Evolutionary conservation across 148 eudicot genomes (phyloP), one percentile per base, ranked within the genome.

Genomic region (Polygonum aviculare): DNA sequence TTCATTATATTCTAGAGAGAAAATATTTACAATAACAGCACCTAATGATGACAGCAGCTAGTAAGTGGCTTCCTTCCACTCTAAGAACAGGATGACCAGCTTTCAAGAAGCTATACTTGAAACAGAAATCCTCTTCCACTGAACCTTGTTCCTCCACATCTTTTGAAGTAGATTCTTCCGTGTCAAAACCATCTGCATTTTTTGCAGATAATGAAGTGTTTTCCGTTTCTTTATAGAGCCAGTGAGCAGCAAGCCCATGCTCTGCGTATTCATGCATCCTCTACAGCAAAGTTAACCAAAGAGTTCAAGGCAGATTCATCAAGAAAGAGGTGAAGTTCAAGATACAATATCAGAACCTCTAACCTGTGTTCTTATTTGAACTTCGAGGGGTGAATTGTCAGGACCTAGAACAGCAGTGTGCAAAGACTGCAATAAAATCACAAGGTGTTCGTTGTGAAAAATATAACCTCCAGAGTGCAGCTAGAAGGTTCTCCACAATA

Each of bases 241-340:
- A 93, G 83, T 93, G 98, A 31, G 98, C 98, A 78, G 98, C 98
- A 83, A 90, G 88, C 77, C 98, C 98, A 86, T 91, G 90, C 79
- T 93, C 98, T 77, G 98, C 98, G 85, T 91, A 88, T 71, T 93
- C 91, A 74, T 93, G 98, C 98, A 93, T 93, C 82, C 94, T 90
- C 98, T 93, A 75, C 78, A 85, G 59, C 15, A 22, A 31, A 49
- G 62, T 74, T 55, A 48, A 21, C 41, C 62, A 54, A 78, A 75
- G 33, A 52, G 77, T 67, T 55, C 72, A 47, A 63, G 63, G 16
- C 65, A 39, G 15, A 22, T 50, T 16, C 51, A 47, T 5, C 3
- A 44, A n/a, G 69, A 35, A 70, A 15, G 63, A 54, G 65, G 12
- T 10, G 19, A 67, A 15, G 15, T 67, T 38, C 10, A 12, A 36